Evolutionary conservation across 2,329 filamentous ascomycete species (phyloP).

Genomic region (Pseudocercospora macadamiae): DNA sequence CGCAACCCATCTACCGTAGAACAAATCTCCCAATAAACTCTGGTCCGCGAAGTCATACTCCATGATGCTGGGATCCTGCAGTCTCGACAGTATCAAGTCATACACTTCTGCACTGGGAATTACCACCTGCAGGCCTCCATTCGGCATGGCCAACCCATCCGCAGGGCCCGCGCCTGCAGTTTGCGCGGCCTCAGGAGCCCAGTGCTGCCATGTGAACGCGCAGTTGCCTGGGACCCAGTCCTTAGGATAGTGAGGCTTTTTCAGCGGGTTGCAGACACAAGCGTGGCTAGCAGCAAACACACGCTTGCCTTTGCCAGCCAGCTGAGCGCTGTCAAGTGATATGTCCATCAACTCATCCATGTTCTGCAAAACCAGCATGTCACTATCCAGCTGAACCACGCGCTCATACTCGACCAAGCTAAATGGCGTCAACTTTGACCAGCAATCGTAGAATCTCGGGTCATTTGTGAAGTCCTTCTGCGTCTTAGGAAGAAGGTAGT

Average conservation of each 20-base stretch:
- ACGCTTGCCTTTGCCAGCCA: slow-evolving; percentile 58
- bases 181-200: slow-evolving; percentile 55
- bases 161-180: slow-evolving; percentile 52
- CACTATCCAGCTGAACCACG: slow-evolving; percentile 82
- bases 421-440: slow-evolving; percentile 84
- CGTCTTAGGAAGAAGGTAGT: slow-evolving; percentile 69
- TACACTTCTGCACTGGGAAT: slow-evolving; percentile 59
- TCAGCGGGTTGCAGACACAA: slow-evolving; percentile 82
- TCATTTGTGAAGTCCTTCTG: slow-evolving; percentile 73
- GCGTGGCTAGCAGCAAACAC: slow-evolving; percentile 85
- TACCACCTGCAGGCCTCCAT: slow-evolving; percentile 65
- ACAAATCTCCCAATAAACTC: slow-evolving; percentile 60
- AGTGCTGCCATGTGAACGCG: slow-evolving; percentile 63
- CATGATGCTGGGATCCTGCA: slow-evolving; percentile 50
- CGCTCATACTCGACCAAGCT: slow-evolving; percentile 74
- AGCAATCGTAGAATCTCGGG: slow-evolving; percentile 85
- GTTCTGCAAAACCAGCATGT: slow-evolving; percentile 81
- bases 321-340: slow-evolving; percentile 63
- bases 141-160: slow-evolving; percentile 60
- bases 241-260: slow-evolving; percentile 75
- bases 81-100: slow-evolving; percentile 52
- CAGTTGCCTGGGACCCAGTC: slow-evolving; percentile 69
- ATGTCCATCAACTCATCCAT: slow-evolving; percentile 95
- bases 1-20: slow-evolving; percentile 60
- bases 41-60: slow-evolving; percentile 65